Base-by-base conservation (phyloP, 1,284 basidiomycete genomes). In the Ustilago curta region DNA sequence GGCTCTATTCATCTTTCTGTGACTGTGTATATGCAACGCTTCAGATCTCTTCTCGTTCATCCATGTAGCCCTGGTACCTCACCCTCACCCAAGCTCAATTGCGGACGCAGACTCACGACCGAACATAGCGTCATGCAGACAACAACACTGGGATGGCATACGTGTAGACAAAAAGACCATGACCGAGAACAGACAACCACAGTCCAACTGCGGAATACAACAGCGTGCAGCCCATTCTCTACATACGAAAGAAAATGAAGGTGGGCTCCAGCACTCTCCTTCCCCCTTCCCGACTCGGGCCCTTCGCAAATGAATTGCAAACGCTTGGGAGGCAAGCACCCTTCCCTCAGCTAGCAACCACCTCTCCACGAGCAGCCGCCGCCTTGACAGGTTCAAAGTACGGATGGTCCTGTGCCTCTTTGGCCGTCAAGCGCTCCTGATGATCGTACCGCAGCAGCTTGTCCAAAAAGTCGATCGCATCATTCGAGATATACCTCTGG, bases 401-500 rank as follows among this genome's bases (percentile, higher is more conserved):
- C 12, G 81, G 73, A 54, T 84, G 83, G 39, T 77, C 66, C 68
- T 82, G 80, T 3, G 83, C 83, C 72, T 87, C 85, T 75, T 88
- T 79, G 48, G 96, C 96, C 27, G 96, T 99, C 70, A 97, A 88
- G 59, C 96, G 91, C 85, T 97, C 95, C 87, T 97, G 94, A 85
- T 98, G 96, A 85, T 98, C 94, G 85, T 98, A 99, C 51, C 93
- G 91, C 81, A 99, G 89, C 49, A 99, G 88, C 87, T 95, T 95
- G 87, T 99, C 96, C 70, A 99, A 87, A 83, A 98, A 92, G 87
- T 98, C 95, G 58, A 87, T 81, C 19, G 79, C 77, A 49, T 83
- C 78, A 81, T 94, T 97, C n/a, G 94, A 94, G 77, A 98, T 94
- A 86, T 93, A 97, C 59, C 95, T 90, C 86, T 97, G 94, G 86